Evolutionary conservation across 192 early-diverging fungal genomes (phyloP).

Genomic region (Pilaira anomala): DNA sequence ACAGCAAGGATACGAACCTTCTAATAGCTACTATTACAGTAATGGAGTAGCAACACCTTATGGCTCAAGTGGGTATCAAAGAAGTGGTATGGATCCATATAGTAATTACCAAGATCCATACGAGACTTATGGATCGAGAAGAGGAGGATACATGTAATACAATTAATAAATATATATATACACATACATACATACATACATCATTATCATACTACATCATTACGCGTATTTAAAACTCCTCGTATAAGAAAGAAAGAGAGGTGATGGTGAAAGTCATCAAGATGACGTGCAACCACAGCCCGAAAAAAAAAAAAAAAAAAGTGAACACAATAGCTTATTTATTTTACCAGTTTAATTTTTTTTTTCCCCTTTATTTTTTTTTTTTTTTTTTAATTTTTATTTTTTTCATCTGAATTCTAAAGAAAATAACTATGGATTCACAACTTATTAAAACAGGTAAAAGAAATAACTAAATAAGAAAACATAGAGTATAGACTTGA

Average conservation of each 20-base stretch:
- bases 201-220: no score
- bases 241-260: background rate
- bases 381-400: slow-evolving; percentile 4
- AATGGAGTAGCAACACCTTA: background rate
- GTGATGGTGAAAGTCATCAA: background rate
- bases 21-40: background rate
- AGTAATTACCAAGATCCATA: background rate
- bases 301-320: no score
- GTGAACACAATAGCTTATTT: no score
- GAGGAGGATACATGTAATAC: no score
- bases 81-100: background rate
- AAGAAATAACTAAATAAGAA: background rate
- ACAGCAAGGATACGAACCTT: background rate
- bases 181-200: no score
- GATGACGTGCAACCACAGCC: no score
- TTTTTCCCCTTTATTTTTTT: background rate
- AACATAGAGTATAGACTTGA: no score
- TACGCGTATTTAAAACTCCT: slow-evolving; percentile 6
- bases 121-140: background rate
- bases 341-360: no score
- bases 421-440: slow-evolving; percentile 46
- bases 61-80: background rate
- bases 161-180: background rate
- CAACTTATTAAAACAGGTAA: slow-evolving; percentile 52
- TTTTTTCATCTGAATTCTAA: background rate